Conservation (phyloP, 2,329 filamentous ascomycete species). For the Claviceps sp. region DNA sequence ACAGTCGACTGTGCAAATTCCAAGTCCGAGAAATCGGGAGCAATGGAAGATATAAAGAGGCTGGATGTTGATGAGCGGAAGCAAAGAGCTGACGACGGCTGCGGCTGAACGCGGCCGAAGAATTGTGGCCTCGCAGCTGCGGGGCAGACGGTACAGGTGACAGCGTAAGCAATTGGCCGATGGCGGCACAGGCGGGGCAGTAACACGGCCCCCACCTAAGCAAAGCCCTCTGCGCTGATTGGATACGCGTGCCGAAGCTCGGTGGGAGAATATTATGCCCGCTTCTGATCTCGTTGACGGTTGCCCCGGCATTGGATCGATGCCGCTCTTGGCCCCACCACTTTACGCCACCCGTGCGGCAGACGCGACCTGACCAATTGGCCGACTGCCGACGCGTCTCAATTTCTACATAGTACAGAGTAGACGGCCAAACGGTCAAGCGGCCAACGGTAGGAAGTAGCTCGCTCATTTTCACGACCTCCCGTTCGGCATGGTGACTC, state of each 20-base stretch:
- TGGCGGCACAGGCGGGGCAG: background rate
- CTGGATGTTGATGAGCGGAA: background rate
- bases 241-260: too few species aligned
- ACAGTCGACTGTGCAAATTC: background rate
- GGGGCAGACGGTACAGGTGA: background rate
- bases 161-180: background rate
- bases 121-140: constrained; percentile 1
- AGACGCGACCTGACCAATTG: background rate
- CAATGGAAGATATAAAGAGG: background rate
- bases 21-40: background rate
- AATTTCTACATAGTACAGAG: too few species aligned
- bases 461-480: background rate
- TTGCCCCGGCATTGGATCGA: too few species aligned
- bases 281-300: too few species aligned
- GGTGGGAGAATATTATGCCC: too few species aligned
- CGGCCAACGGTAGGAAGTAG: too few species aligned
- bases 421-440: too few species aligned
- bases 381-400: background rate
- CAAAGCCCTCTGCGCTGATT: too few species aligned
- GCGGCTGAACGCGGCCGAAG: constrained; percentile 1
- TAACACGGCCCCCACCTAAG: background rate
- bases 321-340: background rate
- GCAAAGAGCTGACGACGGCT: background rate
- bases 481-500: constrained; percentile 17
- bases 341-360: background rate